phyloP scores from a whole-genome alignment of 202 grass and related monocot species.

The Setaria viridis region DNA sequence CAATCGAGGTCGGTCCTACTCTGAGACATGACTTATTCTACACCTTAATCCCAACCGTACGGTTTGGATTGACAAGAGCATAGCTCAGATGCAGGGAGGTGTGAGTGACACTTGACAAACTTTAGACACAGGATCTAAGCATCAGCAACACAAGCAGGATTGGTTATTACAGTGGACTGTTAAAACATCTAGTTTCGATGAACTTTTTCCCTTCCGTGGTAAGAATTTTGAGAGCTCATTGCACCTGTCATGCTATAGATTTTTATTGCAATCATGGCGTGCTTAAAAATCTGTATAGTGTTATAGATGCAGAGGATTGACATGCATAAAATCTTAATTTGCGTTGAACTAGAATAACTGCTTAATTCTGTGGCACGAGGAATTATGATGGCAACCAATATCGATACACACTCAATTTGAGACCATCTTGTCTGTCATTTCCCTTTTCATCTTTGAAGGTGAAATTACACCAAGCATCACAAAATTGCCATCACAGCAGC shows the following conservation, averaged over 20 bases:
- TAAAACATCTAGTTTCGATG: neutral
- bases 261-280: neutral
- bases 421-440: neutral
- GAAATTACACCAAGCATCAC: neutral
- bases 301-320: neutral
- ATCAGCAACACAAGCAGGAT: conserved; percentile 1
- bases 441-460: neutral
- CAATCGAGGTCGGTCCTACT: neutral
- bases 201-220: neutral
- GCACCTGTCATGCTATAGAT: neutral
- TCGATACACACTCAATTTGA: neutral
- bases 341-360: neutral
- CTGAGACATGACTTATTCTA: neutral
- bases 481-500: neutral
- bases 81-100: conserved; percentile 2
- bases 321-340: neutral
- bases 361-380: neutral
- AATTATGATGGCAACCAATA: neutral
- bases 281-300: neutral
- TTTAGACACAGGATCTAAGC: neutral
- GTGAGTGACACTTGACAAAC: neutral
- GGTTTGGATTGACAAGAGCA: neutral
- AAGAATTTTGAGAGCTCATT: neutral
- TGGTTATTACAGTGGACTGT: too few relatives aligned
- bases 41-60: neutral